Evolutionary conservation across 495 filamentous ascomycete genomes (phyloP), one percentile per base, ranked within the genome.

Genomic region (Corynascus novoguineensis): DNA sequence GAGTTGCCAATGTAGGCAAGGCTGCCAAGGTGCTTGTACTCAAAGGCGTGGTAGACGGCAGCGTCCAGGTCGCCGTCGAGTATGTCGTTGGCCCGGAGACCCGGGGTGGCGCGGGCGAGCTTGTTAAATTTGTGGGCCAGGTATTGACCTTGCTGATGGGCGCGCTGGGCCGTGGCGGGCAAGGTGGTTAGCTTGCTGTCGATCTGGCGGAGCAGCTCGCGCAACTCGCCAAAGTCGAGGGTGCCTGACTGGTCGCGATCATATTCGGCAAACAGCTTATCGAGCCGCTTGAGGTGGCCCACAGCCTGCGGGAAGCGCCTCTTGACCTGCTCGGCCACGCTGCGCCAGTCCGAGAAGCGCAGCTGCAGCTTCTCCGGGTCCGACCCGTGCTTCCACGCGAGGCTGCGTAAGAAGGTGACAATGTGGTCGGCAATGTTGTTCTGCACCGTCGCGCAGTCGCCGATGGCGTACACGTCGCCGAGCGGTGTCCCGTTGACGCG

Each of bases 1-100:
- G 88, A 86, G 68, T 99, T 99, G 19, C 95, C 95, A 44, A 99
- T 86, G 62, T 99, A 99, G 31, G 95, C 95, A 66, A 99, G 69
- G 60, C 85, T 93, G 25, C 95, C 95, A 19, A 97, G 73, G 63
- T 99, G 92, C 63, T 81, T 84, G 64, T 99, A 99, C 71, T 92
- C 87, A 70, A 99, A 99, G 1, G 93, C 90, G 71, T 91, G 95
- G 73, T 96, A 97, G 31, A 95, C 85, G 0, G 90, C 87, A 34
- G 90, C 90, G 62, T 99, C 95, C 0, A 97, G 71, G 67, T 97
- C 93, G 15, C 95, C 95, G 62, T 97, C 86, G 44, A 81, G 73
- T 35, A 97, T 80, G 27, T 95, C 81, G 63, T 97, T 97, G 24
- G 83, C 81, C 34, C 64, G 65, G 65, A 97, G 71, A 4, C 92